Evolutionary conservation across 306 rosid species (phyloP).

Genomic region (Glycine tomentella): DNA sequence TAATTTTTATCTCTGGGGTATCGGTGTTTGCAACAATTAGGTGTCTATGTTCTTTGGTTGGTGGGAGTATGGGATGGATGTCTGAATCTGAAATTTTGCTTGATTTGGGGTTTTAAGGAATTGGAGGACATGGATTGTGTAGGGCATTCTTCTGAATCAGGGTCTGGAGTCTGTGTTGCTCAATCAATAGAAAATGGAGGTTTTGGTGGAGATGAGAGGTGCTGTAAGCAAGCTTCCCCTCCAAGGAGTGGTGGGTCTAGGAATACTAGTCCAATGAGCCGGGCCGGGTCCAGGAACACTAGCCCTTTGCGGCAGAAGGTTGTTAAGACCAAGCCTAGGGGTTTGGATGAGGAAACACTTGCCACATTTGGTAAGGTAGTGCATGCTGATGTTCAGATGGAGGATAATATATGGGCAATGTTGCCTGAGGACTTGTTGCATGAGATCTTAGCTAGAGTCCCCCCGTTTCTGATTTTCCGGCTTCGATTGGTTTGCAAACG

Average conservation of each 20-base stretch:
- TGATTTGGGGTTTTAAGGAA: conserved; percentile 51
- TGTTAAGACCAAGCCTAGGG: conserved; percentile 92
- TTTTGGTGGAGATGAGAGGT: conserved; percentile 67
- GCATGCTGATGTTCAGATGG: conserved; percentile 91
- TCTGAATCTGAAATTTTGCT: conserved; percentile 44
- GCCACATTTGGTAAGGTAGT: conserved; percentile 81
- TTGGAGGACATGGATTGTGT: conserved; percentile 62
- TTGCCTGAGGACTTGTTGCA: conserved; percentile 94
- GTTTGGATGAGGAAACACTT: conserved; percentile 91
- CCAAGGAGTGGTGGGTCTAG: conserved; percentile 79
- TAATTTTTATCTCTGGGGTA: conserved; percentile 40
- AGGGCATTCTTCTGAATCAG: conserved; percentile 71
- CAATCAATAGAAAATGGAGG: conserved; percentile 59
- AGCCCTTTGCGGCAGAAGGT: conserved; percentile 93
- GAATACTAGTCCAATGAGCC: conserved; percentile 91
- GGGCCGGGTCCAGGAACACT: conserved; percentile 83
- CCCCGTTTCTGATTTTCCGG: conserved; percentile 90
- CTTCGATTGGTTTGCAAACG: conserved; percentile 87
- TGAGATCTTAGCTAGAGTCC: conserved; percentile 94
- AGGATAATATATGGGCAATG: conserved; percentile 96
- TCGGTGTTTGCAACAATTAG: conserved; percentile 12
- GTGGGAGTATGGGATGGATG: conserved; percentile 39
- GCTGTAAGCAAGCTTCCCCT: conserved; percentile 77
- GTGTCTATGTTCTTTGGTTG: conserved; percentile 36
- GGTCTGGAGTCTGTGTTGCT: conserved; percentile 55